These are phyloP conservation scores for Abelmoschus esculentus DNA, from an alignment of 345 rosid species.

Conservation along the genomic window DNA sequence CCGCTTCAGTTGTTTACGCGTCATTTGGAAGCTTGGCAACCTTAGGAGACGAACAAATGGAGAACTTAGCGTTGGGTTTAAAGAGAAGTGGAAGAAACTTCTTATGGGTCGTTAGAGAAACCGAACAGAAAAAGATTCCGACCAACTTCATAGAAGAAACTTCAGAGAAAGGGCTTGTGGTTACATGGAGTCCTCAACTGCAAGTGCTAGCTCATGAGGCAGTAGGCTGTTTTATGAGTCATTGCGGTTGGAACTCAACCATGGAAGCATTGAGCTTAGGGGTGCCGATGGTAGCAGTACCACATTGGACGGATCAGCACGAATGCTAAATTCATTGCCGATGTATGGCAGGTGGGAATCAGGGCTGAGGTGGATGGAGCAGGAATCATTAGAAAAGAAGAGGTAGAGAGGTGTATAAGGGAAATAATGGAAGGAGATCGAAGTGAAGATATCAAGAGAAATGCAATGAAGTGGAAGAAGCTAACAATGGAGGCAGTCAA, in stretches of 20 bases:
- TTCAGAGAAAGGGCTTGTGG: constrained; percentile 15
- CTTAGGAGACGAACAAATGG: constrained; percentile 41
- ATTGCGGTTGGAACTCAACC: constrained; percentile 61
- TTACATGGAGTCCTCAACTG: not conserved
- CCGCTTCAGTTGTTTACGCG: constrained; percentile 36
- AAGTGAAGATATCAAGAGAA: constrained; percentile 16
- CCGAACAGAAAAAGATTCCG: constrained; percentile 40
- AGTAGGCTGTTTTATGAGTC: constrained; percentile 23
- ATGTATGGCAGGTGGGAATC: constrained; percentile 38
- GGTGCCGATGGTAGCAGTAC: constrained; percentile 36
- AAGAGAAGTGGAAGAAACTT: constrained; percentile 27
- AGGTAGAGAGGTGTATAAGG: constrained; percentile 20
- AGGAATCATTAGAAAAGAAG: constrained; percentile 15
- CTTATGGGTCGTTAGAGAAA: constrained; percentile 55
- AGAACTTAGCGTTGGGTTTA: constrained; percentile 36
- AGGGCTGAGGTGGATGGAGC: constrained; percentile 19
- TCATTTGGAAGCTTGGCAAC: constrained; percentile 46
- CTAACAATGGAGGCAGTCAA: constrained; percentile 25
- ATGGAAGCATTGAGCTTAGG: constrained; percentile 52
- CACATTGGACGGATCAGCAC: constrained; percentile 31
- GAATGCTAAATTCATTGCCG: constrained; percentile 26
- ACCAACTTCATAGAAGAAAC: constrained; percentile 21
- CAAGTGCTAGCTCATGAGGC: not conserved
- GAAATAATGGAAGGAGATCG: constrained; percentile 29
- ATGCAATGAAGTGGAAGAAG: constrained; percentile 23